These are phyloP conservation scores for Byssothecium circinans DNA, from an alignment of 2,329 filamentous ascomycete species.

Conservation along the genomic window DNA sequence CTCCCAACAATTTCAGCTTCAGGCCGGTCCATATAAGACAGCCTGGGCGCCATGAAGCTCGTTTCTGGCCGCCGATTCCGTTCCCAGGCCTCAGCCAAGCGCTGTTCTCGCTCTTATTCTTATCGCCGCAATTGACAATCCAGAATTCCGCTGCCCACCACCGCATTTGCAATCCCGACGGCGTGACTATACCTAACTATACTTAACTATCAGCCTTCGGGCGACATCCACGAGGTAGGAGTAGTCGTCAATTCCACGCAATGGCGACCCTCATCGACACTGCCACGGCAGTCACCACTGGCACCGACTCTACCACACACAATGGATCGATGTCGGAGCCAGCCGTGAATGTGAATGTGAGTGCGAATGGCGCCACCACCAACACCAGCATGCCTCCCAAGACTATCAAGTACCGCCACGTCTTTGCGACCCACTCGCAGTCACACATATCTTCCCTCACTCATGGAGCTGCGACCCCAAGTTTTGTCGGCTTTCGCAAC, in stretches of 20 bases:
- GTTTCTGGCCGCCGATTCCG: conserved; percentile 8
- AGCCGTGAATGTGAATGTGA: no score
- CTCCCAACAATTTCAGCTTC: neutral
- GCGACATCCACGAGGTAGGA: conserved; percentile 2
- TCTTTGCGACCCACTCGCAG: conserved; percentile 79
- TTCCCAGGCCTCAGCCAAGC: conserved; percentile 19
- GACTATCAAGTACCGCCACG: conserved; percentile 77
- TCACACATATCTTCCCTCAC: conserved; percentile 78
- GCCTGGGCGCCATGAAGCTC: conserved; percentile 14
- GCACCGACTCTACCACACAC: neutral
- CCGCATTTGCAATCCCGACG: conserved; percentile 5
- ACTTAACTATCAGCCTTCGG: neutral
- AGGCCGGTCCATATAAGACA: conserved; percentile 7
- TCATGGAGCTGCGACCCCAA: conserved; percentile 77
- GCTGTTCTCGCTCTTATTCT: conserved; percentile 12
- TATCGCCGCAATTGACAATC: conserved; percentile 13
- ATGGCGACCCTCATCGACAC: conserved; percentile 41
- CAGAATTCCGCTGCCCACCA: conserved; percentile 14
- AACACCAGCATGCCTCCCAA: conserved; percentile 17
- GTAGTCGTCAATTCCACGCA: conserved; percentile 3
- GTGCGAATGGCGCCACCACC: conserved; percentile 24
- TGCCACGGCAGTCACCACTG: conserved; percentile 23
- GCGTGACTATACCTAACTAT: neutral
- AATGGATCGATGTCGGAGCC: neutral
- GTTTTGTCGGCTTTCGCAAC: conserved; percentile 92